Conservation (phyloP, 2,329 filamentous ascomycete genomes). For the Capronia coronata region DNA sequence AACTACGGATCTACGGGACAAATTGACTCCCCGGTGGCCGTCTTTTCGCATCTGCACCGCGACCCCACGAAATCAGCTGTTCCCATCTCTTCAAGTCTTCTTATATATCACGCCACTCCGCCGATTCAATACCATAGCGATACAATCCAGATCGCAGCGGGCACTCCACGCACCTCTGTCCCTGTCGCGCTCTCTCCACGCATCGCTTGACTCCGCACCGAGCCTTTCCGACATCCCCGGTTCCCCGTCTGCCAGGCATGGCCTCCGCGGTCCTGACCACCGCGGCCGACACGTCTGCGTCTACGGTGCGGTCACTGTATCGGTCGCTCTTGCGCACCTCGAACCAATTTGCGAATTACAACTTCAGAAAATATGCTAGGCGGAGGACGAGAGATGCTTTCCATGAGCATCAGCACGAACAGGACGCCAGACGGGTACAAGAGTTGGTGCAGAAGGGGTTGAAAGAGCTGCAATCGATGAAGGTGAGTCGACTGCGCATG, state of each 20-base stretch:
- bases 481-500: conserved; percentile 55
- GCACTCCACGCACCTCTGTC: background rate
- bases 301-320: conserved; percentile 54
- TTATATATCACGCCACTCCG: conserved; percentile 11
- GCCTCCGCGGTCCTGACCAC: conserved; percentile 37
- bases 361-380: conserved; percentile 94
- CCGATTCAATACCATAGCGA: conserved; percentile 1
- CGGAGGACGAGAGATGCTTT: conserved; percentile 88
- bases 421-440: conserved; percentile 71
- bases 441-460: conserved; percentile 83
- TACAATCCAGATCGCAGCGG: background rate
- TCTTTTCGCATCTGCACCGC: background rate
- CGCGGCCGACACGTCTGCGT: conserved; percentile 38
- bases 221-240: background rate
- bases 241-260: conserved; percentile 30
- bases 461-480: conserved; percentile 79
- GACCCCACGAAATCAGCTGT: background rate
- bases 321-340: conserved; percentile 84
- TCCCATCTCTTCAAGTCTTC: conserved; percentile 5
- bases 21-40: background rate
- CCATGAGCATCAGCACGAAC: conserved; percentile 66
- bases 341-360: conserved; percentile 84
- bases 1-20: too few relatives aligned
- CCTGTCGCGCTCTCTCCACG: background rate
- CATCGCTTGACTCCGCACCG: background rate